Percentiles rank a stretch among this genome's conserved stretches.
phyloP scores from a whole-genome alignment of 2,329 filamentous ascomycete species.

The Fusarium papillatum region DNA sequence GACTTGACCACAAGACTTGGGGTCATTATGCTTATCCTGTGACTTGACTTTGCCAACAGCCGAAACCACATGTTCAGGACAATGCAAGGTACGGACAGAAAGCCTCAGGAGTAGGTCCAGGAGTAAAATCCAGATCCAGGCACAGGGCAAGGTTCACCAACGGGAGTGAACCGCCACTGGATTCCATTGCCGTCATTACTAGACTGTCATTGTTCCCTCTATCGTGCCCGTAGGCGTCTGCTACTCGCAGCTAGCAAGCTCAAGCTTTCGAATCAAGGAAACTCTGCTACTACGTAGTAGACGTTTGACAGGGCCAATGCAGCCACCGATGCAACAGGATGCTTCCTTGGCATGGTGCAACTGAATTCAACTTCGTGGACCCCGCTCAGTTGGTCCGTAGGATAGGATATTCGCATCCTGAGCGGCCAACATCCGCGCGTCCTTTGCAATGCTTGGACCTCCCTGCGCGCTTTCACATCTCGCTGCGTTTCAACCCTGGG shows the following conservation, averaged over 20 bases:
- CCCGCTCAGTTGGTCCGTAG: background rate
- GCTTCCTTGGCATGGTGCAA: background rate
- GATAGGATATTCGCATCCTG: conserved; percentile 5
- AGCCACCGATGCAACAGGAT: conserved; percentile 9
- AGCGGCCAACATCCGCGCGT: conserved; percentile 2
- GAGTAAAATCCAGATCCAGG: conserved; percentile 18
- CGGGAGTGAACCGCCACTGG: conserved; percentile 31
- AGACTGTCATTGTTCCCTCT: conserved; percentile 9
- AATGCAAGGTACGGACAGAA: conserved; percentile 5
- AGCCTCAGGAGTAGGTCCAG: background rate
- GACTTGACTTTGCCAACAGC: conserved; percentile 8
- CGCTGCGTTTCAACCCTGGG: conserved; percentile 4
- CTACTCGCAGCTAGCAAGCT: background rate
- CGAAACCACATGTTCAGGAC: conserved; percentile 2
- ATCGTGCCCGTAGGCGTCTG: conserved; percentile 5
- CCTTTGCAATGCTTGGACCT: conserved; percentile 14
- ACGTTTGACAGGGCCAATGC: conserved; percentile 13
- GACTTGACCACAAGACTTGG: background rate
- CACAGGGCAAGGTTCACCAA: conserved; percentile 24
- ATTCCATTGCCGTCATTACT: conserved; percentile 22
- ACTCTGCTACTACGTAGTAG: conserved; percentile 4
- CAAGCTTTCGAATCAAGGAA: conserved; percentile 13
- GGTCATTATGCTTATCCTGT: conserved; percentile 2
- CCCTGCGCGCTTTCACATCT: conserved; percentile 5
- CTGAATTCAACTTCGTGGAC: conserved; percentile 6